Base-by-base conservation (phyloP, 2,329 filamentous ascomycete genomes). In the Dothistroma septosporum region DNA sequence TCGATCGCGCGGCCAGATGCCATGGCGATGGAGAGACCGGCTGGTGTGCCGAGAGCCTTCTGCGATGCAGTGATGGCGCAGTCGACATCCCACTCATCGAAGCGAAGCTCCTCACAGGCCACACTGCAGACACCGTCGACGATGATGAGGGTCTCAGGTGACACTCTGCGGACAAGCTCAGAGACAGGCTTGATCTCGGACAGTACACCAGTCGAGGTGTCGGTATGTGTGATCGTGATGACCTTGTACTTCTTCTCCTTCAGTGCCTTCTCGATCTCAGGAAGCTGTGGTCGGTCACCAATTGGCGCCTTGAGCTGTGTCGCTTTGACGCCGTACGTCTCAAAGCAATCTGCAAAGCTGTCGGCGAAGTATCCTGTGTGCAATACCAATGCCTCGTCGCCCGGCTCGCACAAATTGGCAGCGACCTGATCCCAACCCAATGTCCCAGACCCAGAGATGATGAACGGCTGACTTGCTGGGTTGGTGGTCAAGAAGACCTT, bases 91-190 rank as follows among this genome's bases (percentile, higher is more conserved):
- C 93, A 97, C 58, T 90, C 89, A 74, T 99, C 94, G 75, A 99
- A 99, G 49, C 88, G 87, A 70, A 99, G 93, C 79, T 97, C 92
- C 78, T 99, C 94, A 69, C 88, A 92, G 52, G 92, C 94, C 58
- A 99, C 92, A 76, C 91, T 96, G 85, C 94, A 99, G 54, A 99
- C 94, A 65, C 93, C 94, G 74, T 99, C 94, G 58, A 97, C 93
- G 55, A 97, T 84, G 62, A 99, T 79, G 58, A 99, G 82, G 0
- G 94, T 99, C 56, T 96, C 87, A 0, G 94, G 94, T 64, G 91
- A 96, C 65, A 97, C 90, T 57, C 84, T 84, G 75, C 89, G 89
- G 55, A 97, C 90, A 54, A 95, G 80, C 73, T 92, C 89, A 35
- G 91, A 86, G 60, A 99, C 80, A 60, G 86, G 81, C 81, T 95